Evolutionary conservation across 768 basidiomycete genomes (phyloP).

Genomic region (Leccinum arenicola): DNA sequence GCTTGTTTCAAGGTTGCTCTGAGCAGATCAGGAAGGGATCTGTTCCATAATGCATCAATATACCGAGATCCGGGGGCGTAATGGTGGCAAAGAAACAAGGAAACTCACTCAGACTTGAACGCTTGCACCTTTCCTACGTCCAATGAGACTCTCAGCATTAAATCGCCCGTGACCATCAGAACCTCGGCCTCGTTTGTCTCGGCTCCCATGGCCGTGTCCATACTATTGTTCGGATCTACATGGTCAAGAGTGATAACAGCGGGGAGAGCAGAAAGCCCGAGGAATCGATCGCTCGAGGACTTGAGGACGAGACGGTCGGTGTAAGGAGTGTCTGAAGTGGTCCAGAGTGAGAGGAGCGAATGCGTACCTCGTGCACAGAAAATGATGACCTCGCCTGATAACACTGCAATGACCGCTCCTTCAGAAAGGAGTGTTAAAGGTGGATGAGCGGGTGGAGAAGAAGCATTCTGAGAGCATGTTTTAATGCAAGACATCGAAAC

Average conservation of each 20-base stretch:
- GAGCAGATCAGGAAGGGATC: slow-evolving; percentile 63
- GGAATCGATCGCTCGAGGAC: slow-evolving; percentile 61
- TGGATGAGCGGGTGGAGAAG: slow-evolving; percentile 70
- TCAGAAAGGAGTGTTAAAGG: slow-evolving; percentile 58
- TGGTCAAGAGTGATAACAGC: slow-evolving; percentile 21
- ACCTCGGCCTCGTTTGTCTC: slow-evolving; percentile 17
- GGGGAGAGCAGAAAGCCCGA: slow-evolving; percentile 60
- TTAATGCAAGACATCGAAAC: not conserved
- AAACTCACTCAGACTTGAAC: slow-evolving; percentile 63
- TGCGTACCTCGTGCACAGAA: slow-evolving; percentile 61
- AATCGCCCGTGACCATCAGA: slow-evolving; percentile 54
- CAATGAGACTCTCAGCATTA: slow-evolving; percentile 64
- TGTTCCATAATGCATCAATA: slow-evolving; percentile 37
- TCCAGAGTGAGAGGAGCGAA: not conserved
- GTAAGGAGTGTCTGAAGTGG: slow-evolving; percentile 58
- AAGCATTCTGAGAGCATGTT: slow-evolving; percentile 46
- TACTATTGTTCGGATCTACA: slow-evolving; percentile 10
- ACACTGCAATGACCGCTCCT: slow-evolving; percentile 58
- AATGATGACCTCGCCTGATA: slow-evolving; percentile 77
- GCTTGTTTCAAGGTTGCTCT: slow-evolving; percentile 83
- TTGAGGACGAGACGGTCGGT: slow-evolving; percentile 72
- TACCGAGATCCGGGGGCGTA: not conserved
- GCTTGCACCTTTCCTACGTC: slow-evolving; percentile 57
- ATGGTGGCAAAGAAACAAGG: not conserved
- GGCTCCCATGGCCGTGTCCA: slow-evolving; percentile 9